Base-by-base conservation (phyloP, 768 basidiomycete genomes). In the Agrocybe chaxingu region DNA sequence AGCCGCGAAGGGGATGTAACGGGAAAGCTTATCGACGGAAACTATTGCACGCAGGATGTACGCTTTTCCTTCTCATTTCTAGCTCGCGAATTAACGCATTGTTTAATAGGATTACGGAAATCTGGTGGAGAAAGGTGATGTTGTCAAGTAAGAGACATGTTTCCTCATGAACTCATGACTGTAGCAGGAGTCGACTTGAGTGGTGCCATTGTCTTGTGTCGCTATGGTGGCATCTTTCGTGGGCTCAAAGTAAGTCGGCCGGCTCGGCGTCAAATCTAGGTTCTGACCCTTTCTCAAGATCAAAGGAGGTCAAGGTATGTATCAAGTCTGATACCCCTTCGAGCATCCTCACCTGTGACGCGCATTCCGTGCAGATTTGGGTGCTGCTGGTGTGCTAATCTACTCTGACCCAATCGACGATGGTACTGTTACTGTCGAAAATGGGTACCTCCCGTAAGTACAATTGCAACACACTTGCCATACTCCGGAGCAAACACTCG, bases 341-440 rank as follows among this genome's bases (percentile, higher is more conserved):
- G 11, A 8, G 43, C 8, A 39, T 19, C 18, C 24, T 36, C 13
- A 42, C 6, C 3, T 12, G 7, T 29, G 5, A 24, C 5, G 24
- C 24, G 24, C 24, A 24, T 16, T n/a, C 24, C 2, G 16, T 37
- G 10, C 18, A 55, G 53, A 92, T 50, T 78, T 76, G 10, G 92
- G 92, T 30, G 90, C 89, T 2, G 73, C 70, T 24, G 92, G 84
- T 33, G 73, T 84, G 16, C 68, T 95, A 43, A 90, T 94, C 49
- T 94, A 90, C 69, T 82, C 80, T 42, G 92, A 95, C 66, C 84
- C 85, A 7, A 81, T 80, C 32, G 90, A 94, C 62, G 90, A 95
- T 58, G 92, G 92, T 3, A 75, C 70, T 40, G 84, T 90, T 34
- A 88, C 84, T 2, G 75, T 75, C 11, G 77, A 79, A 51, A 91